These are phyloP conservation scores for Psidium guajava DNA, from an alignment of 345 rosid species.

Conservation along the genomic window DNA sequence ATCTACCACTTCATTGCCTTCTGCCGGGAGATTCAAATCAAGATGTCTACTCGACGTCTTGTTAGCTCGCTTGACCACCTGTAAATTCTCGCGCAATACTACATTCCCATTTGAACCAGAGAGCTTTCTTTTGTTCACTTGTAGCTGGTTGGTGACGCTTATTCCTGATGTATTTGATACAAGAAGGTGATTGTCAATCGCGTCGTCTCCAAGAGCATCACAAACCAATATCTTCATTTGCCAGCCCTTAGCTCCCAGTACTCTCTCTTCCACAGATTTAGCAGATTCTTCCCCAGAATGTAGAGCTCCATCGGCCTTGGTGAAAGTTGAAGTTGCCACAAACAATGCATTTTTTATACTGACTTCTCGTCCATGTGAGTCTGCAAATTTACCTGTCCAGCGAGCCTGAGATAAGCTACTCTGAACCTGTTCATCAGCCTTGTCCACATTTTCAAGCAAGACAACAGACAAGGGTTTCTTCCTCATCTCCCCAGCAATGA, in stretches of 20 bases:
- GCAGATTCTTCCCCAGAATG: background rate
- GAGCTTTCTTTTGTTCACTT: slow-evolving; percentile 43
- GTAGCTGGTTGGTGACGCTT: background rate
- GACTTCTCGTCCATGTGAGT: slow-evolving; percentile 60
- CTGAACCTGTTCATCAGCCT: slow-evolving; percentile 47
- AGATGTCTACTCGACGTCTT: slow-evolving; percentile 21
- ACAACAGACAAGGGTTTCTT: slow-evolving; percentile 50
- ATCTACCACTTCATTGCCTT: slow-evolving; percentile 25
- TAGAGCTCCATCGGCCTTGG: slow-evolving; percentile 1
- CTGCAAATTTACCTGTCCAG: slow-evolving; percentile 43
- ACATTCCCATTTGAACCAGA: slow-evolving; percentile 11
- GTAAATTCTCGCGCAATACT: slow-evolving; percentile 14
- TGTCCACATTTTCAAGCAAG: slow-evolving; percentile 65
- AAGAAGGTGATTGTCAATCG: background rate
- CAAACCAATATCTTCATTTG: slow-evolving; percentile 39
- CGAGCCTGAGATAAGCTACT: slow-evolving; percentile 40
- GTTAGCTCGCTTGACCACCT: slow-evolving; percentile 31
- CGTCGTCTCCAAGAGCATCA: background rate
- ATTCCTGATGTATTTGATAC: background rate
- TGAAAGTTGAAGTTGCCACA: slow-evolving; percentile 32
- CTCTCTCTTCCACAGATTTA: slow-evolving; percentile 35
- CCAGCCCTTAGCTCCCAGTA: slow-evolving; percentile 32
- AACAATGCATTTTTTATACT: slow-evolving; percentile 42
- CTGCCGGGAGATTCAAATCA: slow-evolving; percentile 68
- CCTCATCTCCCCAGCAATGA: slow-evolving; percentile 44